Evolutionary conservation across 352 stramenopile genomes (phyloP), one percentile per base, ranked within the genome.

Genomic region (Achlya hypogyna): DNA sequence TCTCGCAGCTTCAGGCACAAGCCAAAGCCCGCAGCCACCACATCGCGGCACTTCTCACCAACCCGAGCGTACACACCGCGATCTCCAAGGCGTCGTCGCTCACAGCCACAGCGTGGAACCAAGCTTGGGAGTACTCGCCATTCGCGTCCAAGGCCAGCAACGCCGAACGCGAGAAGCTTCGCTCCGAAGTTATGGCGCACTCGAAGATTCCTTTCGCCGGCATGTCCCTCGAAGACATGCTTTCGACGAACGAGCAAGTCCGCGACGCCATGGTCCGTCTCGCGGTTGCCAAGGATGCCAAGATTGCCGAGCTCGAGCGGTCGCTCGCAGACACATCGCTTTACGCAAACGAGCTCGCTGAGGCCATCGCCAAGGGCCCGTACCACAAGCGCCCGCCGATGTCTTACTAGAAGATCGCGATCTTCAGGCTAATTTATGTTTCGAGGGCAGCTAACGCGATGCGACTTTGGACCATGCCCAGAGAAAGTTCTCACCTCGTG

Each of bases 311-410:
- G 31, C 53, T 62, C 5, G 28, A 62, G 49, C 16, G 18, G 18
- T 29, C 34, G 31, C 25, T 62, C 4, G 34, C 34, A 5, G 53
- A 29, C 35, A 49, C 53, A 1, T 49, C 23, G 5, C 25, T n/a
- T 8, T 62, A 31, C 29, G 53, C 53, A 1, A 62, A 42, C 35
- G 53, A 62, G 31, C 31, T 62, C 16, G 53, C 53, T 20, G 53
- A 62, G 31, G 53, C 53, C 18, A 62, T 62, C 25, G 53, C 53
- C 22, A 31, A 32, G n/a, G 53, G 53, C n/a, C 53, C 53, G n/a
- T 22, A 25, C 20, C 51, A n/a, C 51, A n/a, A 25, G 14, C 29
- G 34, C 29, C 25, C 34, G 14, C 28, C 53, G 10, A 20, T 42
- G 22, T 45, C 38, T 18, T 45, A 45, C 38, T 45, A 45, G 38